Evolutionary conservation across 129 eudicot genomes (phyloP), one percentile per base, ranked within the genome.

Genomic region (Dittrichia graveolens): DNA sequence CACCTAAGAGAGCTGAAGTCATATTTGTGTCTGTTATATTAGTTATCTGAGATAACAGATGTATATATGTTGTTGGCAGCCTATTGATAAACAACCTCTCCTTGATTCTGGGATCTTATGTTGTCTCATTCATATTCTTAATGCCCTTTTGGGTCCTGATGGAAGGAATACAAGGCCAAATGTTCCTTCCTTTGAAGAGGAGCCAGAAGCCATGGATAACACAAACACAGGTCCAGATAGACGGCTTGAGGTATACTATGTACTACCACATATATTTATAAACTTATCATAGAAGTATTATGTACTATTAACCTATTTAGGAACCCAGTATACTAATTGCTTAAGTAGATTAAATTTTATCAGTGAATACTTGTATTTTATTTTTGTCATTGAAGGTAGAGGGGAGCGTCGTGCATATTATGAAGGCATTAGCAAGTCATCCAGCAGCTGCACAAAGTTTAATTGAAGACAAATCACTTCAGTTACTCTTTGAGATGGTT

Each of bases 381-480:
- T 1, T 62, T 62, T 14, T 31, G 11, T 59, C 34, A 73, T 41
- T 58, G 85, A 82, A 95, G 99, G 87, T 95, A 75, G 97, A 95
- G 77, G 99, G 96, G 74, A 90, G 89, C 49, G 87, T 95, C 78
- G 96, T 95, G 78, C 99, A 95, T 84, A 83, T 95, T 61, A 91
- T 95, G 97, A 95, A 95, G 80, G 99, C 97, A 75, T 80, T 95
- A 77, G 88, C 97, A 67, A 88, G 84, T 79, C 97, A 95, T 73
- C 86, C 94, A 60, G 78, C 89, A 61, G 99, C 97, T 62, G 96
- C 96, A 53, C 99, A 91, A 78, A 90, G 97, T 86, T 80, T 95
- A 81, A 95, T 91, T 48, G 99, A 95, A 77, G 99, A 95, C 82
- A 74, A 78, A 65, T 95, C 99, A 71, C 93, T 95, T 75, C 89